A percentile compares a stretch with the other conserved stretches of the same genome.
These are phyloP conservation scores for Aspergillus thermomutatus DNA, from an alignment of 2,329 filamentous ascomycete genomes.

Conservation along the genomic window DNA sequence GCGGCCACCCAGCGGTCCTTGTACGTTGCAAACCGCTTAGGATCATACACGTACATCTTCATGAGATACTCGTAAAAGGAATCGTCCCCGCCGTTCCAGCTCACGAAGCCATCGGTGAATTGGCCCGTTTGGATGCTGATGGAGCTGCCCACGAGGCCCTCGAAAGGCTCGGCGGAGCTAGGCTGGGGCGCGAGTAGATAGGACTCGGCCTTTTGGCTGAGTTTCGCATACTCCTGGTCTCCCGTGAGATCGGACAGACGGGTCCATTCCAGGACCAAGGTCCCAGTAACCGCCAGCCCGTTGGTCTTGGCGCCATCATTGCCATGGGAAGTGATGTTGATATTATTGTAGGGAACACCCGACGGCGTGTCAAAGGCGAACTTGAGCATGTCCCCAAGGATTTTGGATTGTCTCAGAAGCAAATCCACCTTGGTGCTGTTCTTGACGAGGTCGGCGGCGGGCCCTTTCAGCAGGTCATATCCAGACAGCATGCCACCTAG, in stretches of 20 bases:
- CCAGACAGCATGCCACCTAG: conserved; percentile 76
- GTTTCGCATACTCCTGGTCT: conserved; percentile 60
- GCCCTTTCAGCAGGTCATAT: conserved; percentile 64
- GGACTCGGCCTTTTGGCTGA: conserved; percentile 65
- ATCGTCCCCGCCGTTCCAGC: conserved; percentile 75
- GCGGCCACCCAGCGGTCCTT: conserved; percentile 72
- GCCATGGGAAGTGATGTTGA: conserved; percentile 57
- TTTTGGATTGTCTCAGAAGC: conserved; percentile 64
- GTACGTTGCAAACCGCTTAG: conserved; percentile 60
- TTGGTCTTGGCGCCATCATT: conserved; percentile 56
- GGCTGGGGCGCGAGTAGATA: conserved; percentile 68
- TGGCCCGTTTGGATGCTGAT: conserved; percentile 63
- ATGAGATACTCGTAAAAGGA: conserved; percentile 88
- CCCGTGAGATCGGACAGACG: conserved; percentile 72
- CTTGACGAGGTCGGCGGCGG: conserved; percentile 52
- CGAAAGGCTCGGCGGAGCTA: conserved; percentile 64
- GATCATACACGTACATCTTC: conserved; percentile 85
- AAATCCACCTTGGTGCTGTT: conserved; percentile 51
- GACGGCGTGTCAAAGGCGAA: conserved; percentile 74
- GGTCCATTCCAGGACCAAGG: conserved; percentile 80
- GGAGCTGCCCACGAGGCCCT: conserved; percentile 68
- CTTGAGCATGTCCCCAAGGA: conserved; percentile 68
- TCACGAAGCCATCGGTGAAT: conserved; percentile 65
- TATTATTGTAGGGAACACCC: conserved; percentile 69
- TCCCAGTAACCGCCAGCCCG: conserved; percentile 72